Conservation (phyloP, 2,329 filamentous ascomycete species). For the Penicillium italicum region DNA sequence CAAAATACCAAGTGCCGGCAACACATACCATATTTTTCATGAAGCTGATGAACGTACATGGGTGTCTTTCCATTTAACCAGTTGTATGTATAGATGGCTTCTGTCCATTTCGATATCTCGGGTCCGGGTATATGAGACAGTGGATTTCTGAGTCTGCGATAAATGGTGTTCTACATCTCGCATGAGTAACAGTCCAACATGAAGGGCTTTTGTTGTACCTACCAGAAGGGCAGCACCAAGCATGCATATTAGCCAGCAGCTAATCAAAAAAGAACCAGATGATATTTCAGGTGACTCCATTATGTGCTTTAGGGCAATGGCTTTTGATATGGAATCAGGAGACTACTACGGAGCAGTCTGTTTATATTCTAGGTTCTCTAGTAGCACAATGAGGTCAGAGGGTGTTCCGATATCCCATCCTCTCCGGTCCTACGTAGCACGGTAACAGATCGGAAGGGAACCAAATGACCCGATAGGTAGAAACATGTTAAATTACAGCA, state of each 20-base stretch:
- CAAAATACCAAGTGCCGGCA: neutral
- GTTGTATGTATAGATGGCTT: constrained; percentile 20
- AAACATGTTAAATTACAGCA: neutral
- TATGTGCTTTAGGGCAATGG: neutral
- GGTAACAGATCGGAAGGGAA: neutral
- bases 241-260: neutral
- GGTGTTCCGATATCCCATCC: neutral
- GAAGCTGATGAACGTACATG: constrained; percentile 26
- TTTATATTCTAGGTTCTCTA: neutral
- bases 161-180: constrained; percentile 7
- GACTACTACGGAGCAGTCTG: neutral
- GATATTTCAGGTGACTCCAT: neutral
- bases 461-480: neutral
- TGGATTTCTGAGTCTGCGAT: constrained; percentile 11
- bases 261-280: neutral
- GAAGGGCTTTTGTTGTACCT: neutral
- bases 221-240: constrained; percentile 1
- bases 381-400: neutral
- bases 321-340: neutral
- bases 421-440: neutral
- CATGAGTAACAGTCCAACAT: neutral
- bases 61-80: constrained; percentile 20
- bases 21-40: constrained; percentile 29
- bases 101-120: constrained; percentile 26
- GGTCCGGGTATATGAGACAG: constrained; percentile 24